Percentiles rank a stretch among this genome's conserved stretches.
Evolutionary conservation across 2,329 filamentous ascomycete genomes (phyloP).

Genomic region (Microdochium paspali): DNA sequence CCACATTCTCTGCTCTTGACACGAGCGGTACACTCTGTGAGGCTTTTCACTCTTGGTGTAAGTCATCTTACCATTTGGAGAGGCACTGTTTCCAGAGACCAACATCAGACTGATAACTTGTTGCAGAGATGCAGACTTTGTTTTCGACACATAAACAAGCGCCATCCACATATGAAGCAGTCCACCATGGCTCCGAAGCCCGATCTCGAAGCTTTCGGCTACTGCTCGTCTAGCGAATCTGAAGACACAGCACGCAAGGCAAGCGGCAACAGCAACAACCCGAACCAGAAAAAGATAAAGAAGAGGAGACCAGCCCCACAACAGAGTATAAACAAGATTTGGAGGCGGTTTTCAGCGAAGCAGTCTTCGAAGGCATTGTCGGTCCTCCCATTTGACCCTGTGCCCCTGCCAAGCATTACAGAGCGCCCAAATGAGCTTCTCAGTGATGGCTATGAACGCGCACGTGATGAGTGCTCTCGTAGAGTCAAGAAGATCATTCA

Average conservation of each 20-base stretch:
- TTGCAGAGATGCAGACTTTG: too few relatives aligned
- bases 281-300: constrained; percentile 46
- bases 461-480: constrained; percentile 51
- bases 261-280: constrained; percentile 17
- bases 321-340: constrained; percentile 57
- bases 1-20: too few relatives aligned
- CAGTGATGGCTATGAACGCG: constrained; percentile 51
- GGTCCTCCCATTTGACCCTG: constrained; percentile 56
- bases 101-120: too few relatives aligned
- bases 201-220: constrained; percentile 25
- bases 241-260: constrained; percentile 29
- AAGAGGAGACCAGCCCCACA: constrained; percentile 52
- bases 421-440: constrained; percentile 52
- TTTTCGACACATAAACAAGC: background rate
- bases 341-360: constrained; percentile 50
- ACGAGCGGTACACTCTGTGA: too few relatives aligned
- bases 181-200: constrained; percentile 2
- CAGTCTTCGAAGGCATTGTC: constrained; percentile 57
- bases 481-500: constrained; percentile 53
- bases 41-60: too few relatives aligned
- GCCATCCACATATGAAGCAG: background rate
- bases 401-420: constrained; percentile 36
- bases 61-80: too few relatives aligned
- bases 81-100: too few relatives aligned
- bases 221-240: constrained; percentile 40